Evolutionary conservation across 2,329 filamentous ascomycete species (phyloP).

Genomic region (Coniochaeta hoffmannii): DNA sequence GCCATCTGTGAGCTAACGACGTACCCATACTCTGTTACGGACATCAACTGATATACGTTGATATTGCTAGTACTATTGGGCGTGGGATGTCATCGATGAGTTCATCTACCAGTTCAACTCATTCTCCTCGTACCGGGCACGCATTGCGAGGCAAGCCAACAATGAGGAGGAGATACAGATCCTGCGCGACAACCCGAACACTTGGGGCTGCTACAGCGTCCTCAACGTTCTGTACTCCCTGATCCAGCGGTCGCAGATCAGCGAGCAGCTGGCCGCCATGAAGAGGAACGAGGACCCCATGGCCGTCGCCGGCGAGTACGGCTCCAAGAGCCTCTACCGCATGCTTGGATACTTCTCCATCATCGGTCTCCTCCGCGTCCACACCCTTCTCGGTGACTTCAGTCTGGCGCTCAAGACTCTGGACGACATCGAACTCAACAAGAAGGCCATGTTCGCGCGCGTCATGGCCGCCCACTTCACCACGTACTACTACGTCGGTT

Average conservation of each 20-base stretch:
- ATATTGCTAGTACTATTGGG: conserved; percentile 91
- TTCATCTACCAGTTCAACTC: conserved; percentile 99
- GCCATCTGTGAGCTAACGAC: conserved; percentile 66
- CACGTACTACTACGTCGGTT: conserved; percentile 99
- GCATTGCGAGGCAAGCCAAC: conserved; percentile 72
- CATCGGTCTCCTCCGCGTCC: conserved; percentile 90
- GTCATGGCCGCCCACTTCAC: conserved; percentile 99
- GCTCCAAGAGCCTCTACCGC: conserved; percentile 86
- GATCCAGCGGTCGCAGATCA: conserved; percentile 97
- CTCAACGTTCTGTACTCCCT: conserved; percentile 99
- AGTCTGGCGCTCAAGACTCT: conserved; percentile 97
- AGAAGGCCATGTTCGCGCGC: conserved; percentile 99
- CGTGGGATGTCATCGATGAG: conserved; percentile 99
- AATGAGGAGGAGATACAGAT: conserved; percentile 90
- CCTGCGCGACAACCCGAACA: conserved; percentile 94
- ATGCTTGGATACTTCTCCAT: conserved; percentile 99
- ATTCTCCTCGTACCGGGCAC: conserved; percentile 94
- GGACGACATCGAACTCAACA: conserved; percentile 99
- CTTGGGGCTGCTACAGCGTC: conserved; percentile 99
- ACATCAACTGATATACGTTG: neutral
- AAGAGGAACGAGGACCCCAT: conserved; percentile 88
- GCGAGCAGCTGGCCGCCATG: conserved; percentile 90
- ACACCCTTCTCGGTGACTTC: conserved; percentile 95
- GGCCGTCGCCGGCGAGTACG: conserved; percentile 89
- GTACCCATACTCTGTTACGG: neutral